phyloP scores from a whole-genome alignment of 352 stramenopile species.

The Phytophthora fragariaefolia region DNA sequence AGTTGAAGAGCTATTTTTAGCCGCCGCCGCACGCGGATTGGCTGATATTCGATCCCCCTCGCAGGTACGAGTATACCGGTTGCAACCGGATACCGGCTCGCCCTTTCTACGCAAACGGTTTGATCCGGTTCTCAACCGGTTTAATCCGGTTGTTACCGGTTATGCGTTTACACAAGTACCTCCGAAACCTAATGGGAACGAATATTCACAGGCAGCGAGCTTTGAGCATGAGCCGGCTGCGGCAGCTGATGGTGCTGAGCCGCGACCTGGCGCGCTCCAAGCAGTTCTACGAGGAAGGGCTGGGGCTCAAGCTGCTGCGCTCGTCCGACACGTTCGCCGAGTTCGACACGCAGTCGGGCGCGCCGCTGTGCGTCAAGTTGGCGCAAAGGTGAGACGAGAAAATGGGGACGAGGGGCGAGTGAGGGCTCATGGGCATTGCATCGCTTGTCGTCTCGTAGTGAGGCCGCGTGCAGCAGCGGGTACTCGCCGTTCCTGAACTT shows the following conservation, averaged over 20 bases:
- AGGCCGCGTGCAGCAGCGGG: constrained; percentile 82
- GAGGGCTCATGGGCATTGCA: not conserved
- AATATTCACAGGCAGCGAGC: no score
- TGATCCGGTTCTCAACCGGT: no score
- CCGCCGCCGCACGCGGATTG: constrained; percentile 19
- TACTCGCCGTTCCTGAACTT: constrained; percentile 94
- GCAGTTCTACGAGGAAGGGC: constrained; percentile 86
- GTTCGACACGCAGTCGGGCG: constrained; percentile 68
- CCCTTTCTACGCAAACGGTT: no score
- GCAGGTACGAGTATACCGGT: no score
- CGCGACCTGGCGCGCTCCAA: constrained; percentile 80
- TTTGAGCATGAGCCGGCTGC: constrained; percentile 60
- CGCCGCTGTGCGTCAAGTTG: constrained; percentile 83
- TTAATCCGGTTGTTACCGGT: no score
- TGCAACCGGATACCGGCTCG: no score
- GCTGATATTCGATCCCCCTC: no score
- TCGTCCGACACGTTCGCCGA: constrained; percentile 86
- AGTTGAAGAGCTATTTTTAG: constrained; percentile 37
- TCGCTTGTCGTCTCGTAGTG: constrained; percentile 37
- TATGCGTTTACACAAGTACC: no score
- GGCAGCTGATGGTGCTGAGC: constrained; percentile 86
- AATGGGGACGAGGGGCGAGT: not conserved
- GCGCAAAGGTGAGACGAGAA: constrained; percentile 62
- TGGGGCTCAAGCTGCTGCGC: constrained; percentile 76
- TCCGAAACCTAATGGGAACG: no score